Evolutionary conservation across 345 rosid species (phyloP).

Genomic region (Brassica carinata): DNA sequence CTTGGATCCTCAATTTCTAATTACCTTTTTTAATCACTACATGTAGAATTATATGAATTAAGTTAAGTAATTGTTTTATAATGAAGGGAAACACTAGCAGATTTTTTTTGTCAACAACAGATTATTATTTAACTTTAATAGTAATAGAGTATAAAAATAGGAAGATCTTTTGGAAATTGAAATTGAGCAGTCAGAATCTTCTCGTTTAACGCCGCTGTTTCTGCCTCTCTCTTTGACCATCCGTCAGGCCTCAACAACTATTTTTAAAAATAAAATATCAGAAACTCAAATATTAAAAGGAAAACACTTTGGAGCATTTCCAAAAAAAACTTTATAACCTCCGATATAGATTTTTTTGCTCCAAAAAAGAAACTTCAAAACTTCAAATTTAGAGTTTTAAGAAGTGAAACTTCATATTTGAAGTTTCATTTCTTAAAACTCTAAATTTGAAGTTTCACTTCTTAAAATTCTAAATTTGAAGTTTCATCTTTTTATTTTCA

Average conservation of each 20-base stretch:
- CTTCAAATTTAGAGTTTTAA: no score
- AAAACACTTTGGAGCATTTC: no score
- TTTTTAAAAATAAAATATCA: no score
- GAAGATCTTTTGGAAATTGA: conserved; percentile 40
- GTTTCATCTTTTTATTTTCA: no score
- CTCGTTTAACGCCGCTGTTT: conserved; percentile 40
- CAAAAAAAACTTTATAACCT: no score
- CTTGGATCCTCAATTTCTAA: not conserved
- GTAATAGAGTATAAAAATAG: not conserved
- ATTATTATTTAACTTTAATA: not conserved
- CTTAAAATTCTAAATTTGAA: no score
- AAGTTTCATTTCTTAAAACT: no score
- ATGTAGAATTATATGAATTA: not conserved
- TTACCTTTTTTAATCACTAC: not conserved
- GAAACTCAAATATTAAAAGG: not conserved
- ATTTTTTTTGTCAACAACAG: not conserved
- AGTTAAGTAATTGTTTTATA: conserved; percentile 4
- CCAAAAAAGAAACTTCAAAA: no score
- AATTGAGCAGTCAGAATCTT: conserved; percentile 35
- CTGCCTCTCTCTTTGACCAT: conserved; percentile 31
- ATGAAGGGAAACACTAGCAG: not conserved
- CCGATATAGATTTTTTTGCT: no score
- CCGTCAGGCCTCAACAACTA: not conserved
- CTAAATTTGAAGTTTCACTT: no score
- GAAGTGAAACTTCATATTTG: no score